Evolutionary conservation across 495 filamentous ascomycete genomes (phyloP).

Genomic region (Staphylotrichum tortipilum): DNA sequence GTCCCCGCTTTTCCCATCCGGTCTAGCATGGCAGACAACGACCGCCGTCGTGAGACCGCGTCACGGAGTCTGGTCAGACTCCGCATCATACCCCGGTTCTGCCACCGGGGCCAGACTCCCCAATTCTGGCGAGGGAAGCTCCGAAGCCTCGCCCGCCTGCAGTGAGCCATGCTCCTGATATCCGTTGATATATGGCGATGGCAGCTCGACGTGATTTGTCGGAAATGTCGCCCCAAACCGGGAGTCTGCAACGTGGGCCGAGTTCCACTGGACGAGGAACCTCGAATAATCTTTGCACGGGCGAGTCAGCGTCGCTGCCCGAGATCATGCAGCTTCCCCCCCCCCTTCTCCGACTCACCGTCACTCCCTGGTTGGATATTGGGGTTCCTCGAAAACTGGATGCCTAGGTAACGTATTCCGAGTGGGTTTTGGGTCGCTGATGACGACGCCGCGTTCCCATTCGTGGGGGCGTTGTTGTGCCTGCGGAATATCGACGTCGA

Average conservation of each 20-base stretch:
- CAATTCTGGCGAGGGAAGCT: constrained; percentile 15
- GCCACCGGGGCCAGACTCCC: constrained; percentile 15
- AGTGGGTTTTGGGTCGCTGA: constrained; percentile 5
- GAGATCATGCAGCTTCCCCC: background rate
- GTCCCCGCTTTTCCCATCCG: background rate
- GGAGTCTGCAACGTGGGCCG: constrained; percentile 22
- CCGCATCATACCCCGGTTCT: constrained; percentile 12
- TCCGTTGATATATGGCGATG: constrained; percentile 22
- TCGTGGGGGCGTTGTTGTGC: background rate
- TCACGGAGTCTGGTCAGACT: constrained; percentile 10
- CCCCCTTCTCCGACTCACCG: constrained; percentile 6
- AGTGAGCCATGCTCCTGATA: background rate
- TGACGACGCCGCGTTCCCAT: constrained; percentile 5
- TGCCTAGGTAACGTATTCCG: constrained; percentile 27
- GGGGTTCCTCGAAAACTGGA: constrained; percentile 26
- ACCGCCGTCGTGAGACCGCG: background rate
- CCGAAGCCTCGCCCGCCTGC: constrained; percentile 7
- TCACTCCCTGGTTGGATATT: constrained; percentile 16
- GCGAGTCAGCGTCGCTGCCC: constrained; percentile 9
- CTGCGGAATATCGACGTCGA: constrained; percentile 22
- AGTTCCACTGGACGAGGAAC: constrained; percentile 24
- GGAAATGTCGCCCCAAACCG: constrained; percentile 25
- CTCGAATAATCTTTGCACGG: constrained; percentile 19
- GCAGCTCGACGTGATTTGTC: constrained; percentile 21
- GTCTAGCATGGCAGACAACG: background rate